phyloP scores from a whole-genome alignment of 306 rosid genomes.

The Pterocarpus macrocarpus region DNA sequence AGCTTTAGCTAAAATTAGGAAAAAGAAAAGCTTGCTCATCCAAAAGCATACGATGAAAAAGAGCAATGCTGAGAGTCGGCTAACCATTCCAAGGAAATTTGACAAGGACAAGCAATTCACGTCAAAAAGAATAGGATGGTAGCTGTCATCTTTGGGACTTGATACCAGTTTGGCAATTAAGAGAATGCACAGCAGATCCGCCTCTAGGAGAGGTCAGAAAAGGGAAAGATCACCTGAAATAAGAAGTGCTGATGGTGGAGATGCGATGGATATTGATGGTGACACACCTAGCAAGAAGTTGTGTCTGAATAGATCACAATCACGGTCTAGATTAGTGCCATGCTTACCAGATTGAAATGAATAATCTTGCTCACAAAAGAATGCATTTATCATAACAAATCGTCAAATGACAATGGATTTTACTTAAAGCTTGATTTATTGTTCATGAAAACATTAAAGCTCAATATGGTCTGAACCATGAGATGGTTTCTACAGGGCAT shows the following conservation, averaged over 20 bases:
- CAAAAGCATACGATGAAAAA: slow-evolving; percentile 83
- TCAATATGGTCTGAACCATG: no score
- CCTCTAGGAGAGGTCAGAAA: slow-evolving; percentile 64
- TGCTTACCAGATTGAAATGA: slow-evolving; percentile 69
- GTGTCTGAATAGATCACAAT: slow-evolving; percentile 59
- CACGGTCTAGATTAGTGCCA: slow-evolving; percentile 66
- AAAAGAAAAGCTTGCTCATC: slow-evolving; percentile 72
- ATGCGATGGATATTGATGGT: slow-evolving; percentile 74
- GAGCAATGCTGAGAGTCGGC: slow-evolving; percentile 88
- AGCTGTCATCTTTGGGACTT: slow-evolving; percentile 75
- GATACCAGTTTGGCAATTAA: slow-evolving; percentile 71
- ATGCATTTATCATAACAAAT: no score
- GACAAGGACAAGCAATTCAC: slow-evolving; percentile 74
- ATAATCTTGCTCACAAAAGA: no score
- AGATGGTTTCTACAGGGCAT: no score
- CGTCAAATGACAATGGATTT: no score
- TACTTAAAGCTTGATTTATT: no score
- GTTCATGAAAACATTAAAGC: no score
- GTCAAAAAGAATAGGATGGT: slow-evolving; percentile 83
- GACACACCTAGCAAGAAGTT: slow-evolving; percentile 75
- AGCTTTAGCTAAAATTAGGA: slow-evolving; percentile 74
- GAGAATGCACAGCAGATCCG: slow-evolving; percentile 79
- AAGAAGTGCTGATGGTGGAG: slow-evolving; percentile 51
- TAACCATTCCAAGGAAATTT: slow-evolving; percentile 81
- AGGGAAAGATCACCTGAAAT: slow-evolving; percentile 82